phyloP scores from a whole-genome alignment of 306 rosid species.

The Lathyrus oleraceus region DNA sequence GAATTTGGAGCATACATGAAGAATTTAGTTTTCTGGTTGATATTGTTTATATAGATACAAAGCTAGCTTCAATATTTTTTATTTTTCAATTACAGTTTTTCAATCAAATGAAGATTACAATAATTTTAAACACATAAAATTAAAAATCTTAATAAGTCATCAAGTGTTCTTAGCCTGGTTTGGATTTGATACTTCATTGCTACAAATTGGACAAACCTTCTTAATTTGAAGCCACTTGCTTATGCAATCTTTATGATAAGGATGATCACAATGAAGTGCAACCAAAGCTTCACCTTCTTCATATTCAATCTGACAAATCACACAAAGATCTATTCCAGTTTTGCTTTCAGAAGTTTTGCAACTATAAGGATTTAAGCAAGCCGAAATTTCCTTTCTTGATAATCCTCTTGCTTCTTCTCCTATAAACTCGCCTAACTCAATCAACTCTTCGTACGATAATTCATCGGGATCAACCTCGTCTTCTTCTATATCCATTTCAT shows the following conservation, averaged over 20 bases:
- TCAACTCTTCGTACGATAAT: slow-evolving; percentile 72
- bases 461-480: slow-evolving; percentile 67
- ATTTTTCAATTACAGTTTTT: slow-evolving; percentile 8
- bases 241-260: slow-evolving; percentile 80
- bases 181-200: slow-evolving; percentile 43
- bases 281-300: slow-evolving; percentile 64
- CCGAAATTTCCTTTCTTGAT: slow-evolving; percentile 54
- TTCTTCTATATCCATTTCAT: slow-evolving; percentile 57
- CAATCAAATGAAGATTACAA: slow-evolving; percentile 20
- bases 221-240: slow-evolving; percentile 79
- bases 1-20: not conserved
- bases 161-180: slow-evolving; percentile 21
- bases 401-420: slow-evolving; percentile 82
- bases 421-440: slow-evolving; percentile 71
- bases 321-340: slow-evolving; percentile 63
- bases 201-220: slow-evolving; percentile 85
- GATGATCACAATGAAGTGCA: slow-evolving; percentile 76
- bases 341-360: slow-evolving; percentile 31
- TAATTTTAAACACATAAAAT: slow-evolving; percentile 1
- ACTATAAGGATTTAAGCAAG: slow-evolving; percentile 49
- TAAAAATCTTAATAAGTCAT: slow-evolving; percentile 17
- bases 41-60: slow-evolving; percentile 10
- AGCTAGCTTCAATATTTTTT: slow-evolving; percentile 15
- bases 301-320: slow-evolving; percentile 84
- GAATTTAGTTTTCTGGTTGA: not conserved